Evolutionary conservation across 495 filamentous ascomycete genomes (phyloP), one percentile per base, ranked within the genome.

Genomic region (Penicillium turbatum): DNA sequence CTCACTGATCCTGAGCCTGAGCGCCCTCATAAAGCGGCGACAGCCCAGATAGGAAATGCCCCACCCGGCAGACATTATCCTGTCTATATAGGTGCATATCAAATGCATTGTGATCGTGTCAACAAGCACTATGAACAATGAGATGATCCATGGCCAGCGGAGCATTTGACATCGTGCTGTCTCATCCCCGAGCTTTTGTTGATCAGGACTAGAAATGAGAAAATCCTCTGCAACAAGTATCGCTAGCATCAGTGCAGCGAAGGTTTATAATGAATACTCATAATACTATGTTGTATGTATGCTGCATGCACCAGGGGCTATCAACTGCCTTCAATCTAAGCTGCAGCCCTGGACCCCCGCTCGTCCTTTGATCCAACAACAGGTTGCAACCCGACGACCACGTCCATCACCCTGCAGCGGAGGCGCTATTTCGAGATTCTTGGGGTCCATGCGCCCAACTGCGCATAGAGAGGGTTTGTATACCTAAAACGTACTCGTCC

Each of bases 261-360:
- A 52, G 40, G 50, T 56, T 62, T 56, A 63, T 56, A 63, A 54
- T 60, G 37, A 17, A 40, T 49, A 53, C 26, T 51, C 44, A 19
- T 39, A 50, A 47, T 39, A n/a, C 7, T 50, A 24, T 26, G n/a
- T n/a, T 3, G 9, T 19, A 11, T 34, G 2, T 24, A 44, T 7
- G 34, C 10, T 15, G 11, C 16, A 43, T 35, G 35, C 34, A 38
- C 7, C 7, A 19, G 40, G 29, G 21, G 39, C 51, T 19, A 24
- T 4, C 21, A 24, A 24, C 21, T 24, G 21, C 21, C 2, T 58
- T 3, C 32, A 45, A 27, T 49, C 3, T 15, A 3, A 41, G 34
- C 26, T 48, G 15, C 26, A 61, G 51, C 16, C 19, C 37, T 35
- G 13, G 11, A 40, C 8, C 59, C 51, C 46, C 41, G 24, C 37